Conservation (phyloP, 78 protist genomes). For the Dictyostelium capitatum region DNA sequence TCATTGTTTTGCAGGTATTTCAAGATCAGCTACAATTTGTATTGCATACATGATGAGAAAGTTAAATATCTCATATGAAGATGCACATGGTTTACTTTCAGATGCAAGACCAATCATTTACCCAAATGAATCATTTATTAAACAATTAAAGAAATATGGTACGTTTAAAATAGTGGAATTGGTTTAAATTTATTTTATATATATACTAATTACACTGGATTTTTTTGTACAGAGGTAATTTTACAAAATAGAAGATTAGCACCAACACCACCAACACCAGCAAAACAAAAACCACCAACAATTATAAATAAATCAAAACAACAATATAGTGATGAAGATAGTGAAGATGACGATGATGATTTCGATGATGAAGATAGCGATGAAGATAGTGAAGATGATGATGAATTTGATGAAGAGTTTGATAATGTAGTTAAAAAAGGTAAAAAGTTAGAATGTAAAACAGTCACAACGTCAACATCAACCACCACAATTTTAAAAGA, state of each 20-base stretch:
- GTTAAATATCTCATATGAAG: slow-evolving; percentile 28
- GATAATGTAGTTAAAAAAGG: slow-evolving; percentile 2
- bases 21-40: slow-evolving; percentile 74
- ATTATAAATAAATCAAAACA: not conserved
- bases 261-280: not conserved
- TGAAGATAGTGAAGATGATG: not conserved
- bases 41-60: slow-evolving; percentile 82
- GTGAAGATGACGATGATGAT: not conserved
- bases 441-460: not conserved
- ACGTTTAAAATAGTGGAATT: not conserved
- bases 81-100: slow-evolving; percentile 57
- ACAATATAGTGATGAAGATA: not conserved
- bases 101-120: slow-evolving; percentile 69
- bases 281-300: no score
- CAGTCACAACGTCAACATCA: not conserved
- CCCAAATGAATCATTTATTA: slow-evolving; percentile 84
- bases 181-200: no score
- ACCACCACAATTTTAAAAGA: not conserved
- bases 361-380: not conserved
- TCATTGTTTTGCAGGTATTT: slow-evolving; percentile 86
- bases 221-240: not conserved
- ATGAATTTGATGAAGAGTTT: not conserved
- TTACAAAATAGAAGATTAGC: not conserved
- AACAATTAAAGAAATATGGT: slow-evolving; percentile 67
- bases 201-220: not conserved